Base-by-base conservation (phyloP, 352 stramenopile species). In the Pythium scleroteichum region DNA sequence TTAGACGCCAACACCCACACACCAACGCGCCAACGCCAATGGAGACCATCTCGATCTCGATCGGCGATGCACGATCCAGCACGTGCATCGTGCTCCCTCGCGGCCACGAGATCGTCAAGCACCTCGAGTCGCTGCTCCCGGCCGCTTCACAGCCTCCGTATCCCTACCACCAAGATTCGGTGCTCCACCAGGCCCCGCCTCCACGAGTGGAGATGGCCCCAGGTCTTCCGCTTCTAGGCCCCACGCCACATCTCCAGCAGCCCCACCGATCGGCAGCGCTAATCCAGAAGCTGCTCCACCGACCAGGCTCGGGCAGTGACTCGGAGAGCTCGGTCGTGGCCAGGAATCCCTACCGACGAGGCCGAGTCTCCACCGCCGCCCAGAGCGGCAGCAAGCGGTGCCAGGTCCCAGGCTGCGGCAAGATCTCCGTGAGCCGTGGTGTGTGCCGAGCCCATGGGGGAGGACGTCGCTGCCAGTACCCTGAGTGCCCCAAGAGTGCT, bases 361-460 rank as follows among this genome's bases (percentile, higher is more conserved):
- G 23, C 45, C 48, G 48, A 6, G 24, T n/a, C 48, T 23, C 14
- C n/a, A 13, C 29, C 5, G 45, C 48, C 53, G 54, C 59, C 1
- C 60, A 73, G 27, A 66, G 58, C n/a, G 68, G 53, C n/a, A 69
- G 71, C 53, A 90, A 88, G 62, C 76, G 72, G 33, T 90, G 81
- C 66, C 77, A 85, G 53, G 61, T 88, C 16, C 19, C 66, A 7
- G 68, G 65, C 23, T 87, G 78, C 33, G 63, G 74, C 44, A 87
- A 87, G 68, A 85, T 85, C 56, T 77, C 75, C 4, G 75, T 85
- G 50, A 85, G 75, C 53, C 71, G 76, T 10, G 80, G 80, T 12
- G 53, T 85, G 33, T 90, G 80, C 62, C 76, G 78, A 2, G 71
- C 74, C 17, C 80, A 90, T 58, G 80, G 80, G 16, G 80, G 80